Evolutionary conservation across 805 yeast species (phyloP), one percentile per base, ranked within the genome.

Genomic region (Starmerella cellae): DNA sequence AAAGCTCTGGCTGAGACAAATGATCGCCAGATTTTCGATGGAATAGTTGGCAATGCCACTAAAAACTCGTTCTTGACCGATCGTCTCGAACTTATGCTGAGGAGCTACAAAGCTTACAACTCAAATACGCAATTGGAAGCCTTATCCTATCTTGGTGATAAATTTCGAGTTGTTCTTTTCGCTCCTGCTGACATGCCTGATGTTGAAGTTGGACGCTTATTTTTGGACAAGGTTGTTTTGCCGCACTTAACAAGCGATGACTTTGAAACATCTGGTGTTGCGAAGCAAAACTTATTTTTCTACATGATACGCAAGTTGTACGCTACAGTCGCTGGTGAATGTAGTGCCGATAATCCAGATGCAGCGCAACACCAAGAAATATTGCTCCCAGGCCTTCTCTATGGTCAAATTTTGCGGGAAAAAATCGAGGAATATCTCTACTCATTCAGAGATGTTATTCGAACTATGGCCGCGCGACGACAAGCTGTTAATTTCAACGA

Each of bases 341-440:
- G 96, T 63, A 68, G 87, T 41, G 88, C 95, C 16, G 98, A 91
- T 63, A 91, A 91, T 65, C 98, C 98, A 60, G 98, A 91, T 77
- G 94, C 97, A 38, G 83, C 95, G 9, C 98, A 91, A 69, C 96
- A 91, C 69, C 98, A 91, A 66, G 98, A 91, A 66, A 82, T 91
- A 26, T 66, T 91, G 49, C 71, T 91, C 44, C 97, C 97, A 50
- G 98, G 98, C 14, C 83, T 91, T 73, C 69, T 91, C 42, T 91
- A 84, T 55, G 96, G 96, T 53, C 87, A 87, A 94, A 88, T 91
- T 52, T 63, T 91, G 56, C 91, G 91, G 62, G 98, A 91, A 65
- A 91, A 91, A 61, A 77, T 91, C 48, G 98, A 91, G 54, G 98
- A 91, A 62, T 87, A 84, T 59, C 67, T 91, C 53, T 78, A 74